Conservation (phyloP, 1,284 basidiomycete genomes). For the Boletus nobilissimus region DNA sequence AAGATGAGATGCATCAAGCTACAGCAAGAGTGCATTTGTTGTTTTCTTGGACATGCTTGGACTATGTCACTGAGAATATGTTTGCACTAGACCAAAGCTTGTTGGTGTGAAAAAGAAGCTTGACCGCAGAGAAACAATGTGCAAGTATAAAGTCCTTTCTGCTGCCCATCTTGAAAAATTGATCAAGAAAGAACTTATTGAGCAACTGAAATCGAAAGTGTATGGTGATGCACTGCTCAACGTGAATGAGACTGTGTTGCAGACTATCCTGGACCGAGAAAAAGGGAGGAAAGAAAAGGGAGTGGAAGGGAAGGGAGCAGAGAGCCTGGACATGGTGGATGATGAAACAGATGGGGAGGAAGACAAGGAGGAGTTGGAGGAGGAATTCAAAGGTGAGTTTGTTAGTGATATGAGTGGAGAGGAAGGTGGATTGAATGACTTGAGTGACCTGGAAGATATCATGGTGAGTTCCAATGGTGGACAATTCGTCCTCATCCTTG, state of each 20-base stretch:
- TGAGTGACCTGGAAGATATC: conserved; percentile 81
- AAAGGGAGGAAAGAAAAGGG: conserved; percentile 60
- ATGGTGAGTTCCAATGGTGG: conserved; percentile 52
- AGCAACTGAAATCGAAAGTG: conserved; percentile 94
- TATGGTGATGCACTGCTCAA: conserved; percentile 98
- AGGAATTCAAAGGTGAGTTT: conserved; percentile 82
- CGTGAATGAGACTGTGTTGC: conserved; percentile 98
- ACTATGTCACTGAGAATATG: background rate
- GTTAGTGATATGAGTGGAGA: conserved; percentile 85
- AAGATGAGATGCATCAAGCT: conserved; percentile 94
- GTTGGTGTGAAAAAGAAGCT: conserved; percentile 98
- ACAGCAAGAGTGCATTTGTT: conserved; percentile 81
- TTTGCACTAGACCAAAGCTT: conserved; percentile 79
- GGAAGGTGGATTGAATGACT: conserved; percentile 70
- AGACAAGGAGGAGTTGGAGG: conserved; percentile 59
- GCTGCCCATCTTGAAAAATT: conserved; percentile 94
- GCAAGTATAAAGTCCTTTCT: conserved; percentile 95
- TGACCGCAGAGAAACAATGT: conserved; percentile 91
- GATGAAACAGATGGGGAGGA: conserved; percentile 64
- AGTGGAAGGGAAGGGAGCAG: conserved; percentile 54
- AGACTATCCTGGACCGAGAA: conserved; percentile 86
- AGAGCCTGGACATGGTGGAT: conserved; percentile 58
- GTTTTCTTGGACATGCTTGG: conserved; percentile 2
- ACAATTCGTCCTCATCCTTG: conserved; percentile 15
- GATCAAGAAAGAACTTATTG: conserved; percentile 96